phyloP scores from a whole-genome alignment of 2,329 filamentous ascomycete genomes.

The Elsinoe arachidis region DNA sequence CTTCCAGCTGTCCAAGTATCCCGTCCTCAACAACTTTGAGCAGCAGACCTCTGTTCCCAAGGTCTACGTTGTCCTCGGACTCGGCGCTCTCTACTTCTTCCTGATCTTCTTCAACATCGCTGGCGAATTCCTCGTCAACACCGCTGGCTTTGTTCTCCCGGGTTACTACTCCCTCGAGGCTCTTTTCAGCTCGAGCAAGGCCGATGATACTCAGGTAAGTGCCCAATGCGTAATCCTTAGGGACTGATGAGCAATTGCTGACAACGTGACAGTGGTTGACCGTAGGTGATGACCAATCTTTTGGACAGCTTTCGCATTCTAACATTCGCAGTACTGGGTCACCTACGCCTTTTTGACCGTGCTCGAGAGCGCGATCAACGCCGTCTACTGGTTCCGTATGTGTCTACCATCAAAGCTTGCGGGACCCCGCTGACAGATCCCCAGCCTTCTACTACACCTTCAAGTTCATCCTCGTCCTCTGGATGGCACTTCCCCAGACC shows the following conservation, averaged over 20 bases:
- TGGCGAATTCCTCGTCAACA: conserved; percentile 78
- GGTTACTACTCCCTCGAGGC: conserved; percentile 77
- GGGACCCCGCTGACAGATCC: conserved; percentile 17
- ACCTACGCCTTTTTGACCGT: conserved; percentile 76
- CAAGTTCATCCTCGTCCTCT: conserved; percentile 96
- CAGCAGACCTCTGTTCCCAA: conserved; percentile 75
- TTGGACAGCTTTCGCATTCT: conserved; percentile 14
- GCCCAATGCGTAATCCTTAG: background rate
- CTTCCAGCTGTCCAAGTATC: conserved; percentile 73
- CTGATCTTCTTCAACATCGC: conserved; percentile 89
- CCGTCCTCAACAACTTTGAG: conserved; percentile 74
- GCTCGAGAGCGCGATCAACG: conserved; percentile 70
- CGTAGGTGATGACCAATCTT: conserved; percentile 27
- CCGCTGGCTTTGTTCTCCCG: conserved; percentile 73
- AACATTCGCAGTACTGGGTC: conserved; percentile 63
- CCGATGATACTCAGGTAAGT: conserved; percentile 73
- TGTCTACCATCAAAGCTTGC: conserved; percentile 8
- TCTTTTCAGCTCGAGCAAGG: conserved; percentile 61
- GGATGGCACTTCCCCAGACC: conserved; percentile 94
- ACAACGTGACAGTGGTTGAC: conserved; percentile 52
- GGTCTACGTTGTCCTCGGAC: conserved; percentile 71
- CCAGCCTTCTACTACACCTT: conserved; percentile 97
- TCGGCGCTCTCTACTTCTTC: conserved; percentile 76
- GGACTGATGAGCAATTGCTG: conserved; percentile 28
- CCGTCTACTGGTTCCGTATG: conserved; percentile 77